Evolutionary conservation across 768 basidiomycete genomes (phyloP), one percentile per base, ranked within the genome.

Genomic region (Paxillus involutus): DNA sequence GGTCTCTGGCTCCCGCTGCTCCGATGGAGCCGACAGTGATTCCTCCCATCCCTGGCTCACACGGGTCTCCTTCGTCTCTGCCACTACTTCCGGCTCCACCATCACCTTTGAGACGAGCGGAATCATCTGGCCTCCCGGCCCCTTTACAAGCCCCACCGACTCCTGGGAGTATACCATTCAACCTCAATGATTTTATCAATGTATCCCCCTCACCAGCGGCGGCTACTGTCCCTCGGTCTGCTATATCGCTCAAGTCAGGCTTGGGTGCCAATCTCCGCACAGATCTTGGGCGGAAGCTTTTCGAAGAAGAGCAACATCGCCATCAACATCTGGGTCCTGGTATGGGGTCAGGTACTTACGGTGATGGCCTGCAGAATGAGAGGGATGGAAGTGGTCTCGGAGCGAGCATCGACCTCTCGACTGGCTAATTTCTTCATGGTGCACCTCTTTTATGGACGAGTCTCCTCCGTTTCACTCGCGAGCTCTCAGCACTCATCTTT

Each of bases 121-220:
- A 66, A 21, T 7, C 49, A 13, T 44, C 51, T 3, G 52, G 51
- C 32, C 44, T 64, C 32, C 58, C 56, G 16, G 42, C 56, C 8
- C 60, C 73, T 41, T 69, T 73, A 5, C 66, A 70, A 33, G 68
- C 66, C 10, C 64, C 75, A 41, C 73, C 74, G 7, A 73, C 73
- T 3, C 73, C 74, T 26, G 70, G 57, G 36, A 61, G 59, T 37
- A 69, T 58, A 60, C 70, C 61, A 69, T 88, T 89, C 70, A 85
- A 88, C 66, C 74, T 88, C 54, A 80, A 79, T 58, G 88, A 89
- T 53, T 90, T 83, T 65, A 82, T 89, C 63, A 83, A 89, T 59
- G 84, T 84, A 36, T 88, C 87, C 24, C 86, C 86, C 13, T 84
- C 85, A 3, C 83, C 85, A 6, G 73, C 77, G 12, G 68, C 77